These are phyloP conservation scores for Geranium brycei DNA, from an alignment of 345 rosid species.

Conservation along the genomic window DNA sequence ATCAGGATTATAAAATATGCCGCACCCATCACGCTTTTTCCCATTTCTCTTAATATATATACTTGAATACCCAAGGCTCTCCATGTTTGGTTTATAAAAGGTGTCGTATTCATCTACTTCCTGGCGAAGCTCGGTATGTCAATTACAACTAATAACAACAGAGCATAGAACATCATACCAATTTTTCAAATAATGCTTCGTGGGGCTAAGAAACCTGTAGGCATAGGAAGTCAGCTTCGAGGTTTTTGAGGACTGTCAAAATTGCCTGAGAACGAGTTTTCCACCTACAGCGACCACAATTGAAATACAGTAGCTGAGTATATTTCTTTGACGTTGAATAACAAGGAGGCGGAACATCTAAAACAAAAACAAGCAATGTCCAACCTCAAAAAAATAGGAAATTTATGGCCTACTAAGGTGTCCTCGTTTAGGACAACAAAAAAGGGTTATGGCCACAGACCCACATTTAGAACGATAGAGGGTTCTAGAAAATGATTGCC, in stretches of 20 bases:
- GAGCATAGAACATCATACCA: background rate
- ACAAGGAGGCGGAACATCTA: background rate
- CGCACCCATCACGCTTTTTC: slow-evolving; percentile 85
- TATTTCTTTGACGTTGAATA: background rate
- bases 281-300: slow-evolving; percentile 40
- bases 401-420: background rate
- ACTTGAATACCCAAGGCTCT: slow-evolving; percentile 52
- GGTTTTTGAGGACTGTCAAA: slow-evolving; percentile 42
- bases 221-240: slow-evolving; percentile 66
- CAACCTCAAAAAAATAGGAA: background rate
- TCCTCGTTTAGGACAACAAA: background rate
- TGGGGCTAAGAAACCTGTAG: slow-evolving; percentile 44
- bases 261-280: slow-evolving; percentile 71
- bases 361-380: background rate
- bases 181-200: background rate
- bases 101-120: slow-evolving; percentile 77
- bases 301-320: slow-evolving; percentile 1
- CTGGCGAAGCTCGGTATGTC: slow-evolving; percentile 29
- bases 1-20: slow-evolving; percentile 58
- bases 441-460: no score
- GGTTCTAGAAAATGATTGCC: no score
- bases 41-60: slow-evolving; percentile 74
- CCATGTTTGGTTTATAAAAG: slow-evolving; percentile 60
- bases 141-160: background rate
- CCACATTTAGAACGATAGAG: no score